Base-by-base conservation (phyloP, 441 rosid genomes). In the Raphanus hybrid region DNA sequence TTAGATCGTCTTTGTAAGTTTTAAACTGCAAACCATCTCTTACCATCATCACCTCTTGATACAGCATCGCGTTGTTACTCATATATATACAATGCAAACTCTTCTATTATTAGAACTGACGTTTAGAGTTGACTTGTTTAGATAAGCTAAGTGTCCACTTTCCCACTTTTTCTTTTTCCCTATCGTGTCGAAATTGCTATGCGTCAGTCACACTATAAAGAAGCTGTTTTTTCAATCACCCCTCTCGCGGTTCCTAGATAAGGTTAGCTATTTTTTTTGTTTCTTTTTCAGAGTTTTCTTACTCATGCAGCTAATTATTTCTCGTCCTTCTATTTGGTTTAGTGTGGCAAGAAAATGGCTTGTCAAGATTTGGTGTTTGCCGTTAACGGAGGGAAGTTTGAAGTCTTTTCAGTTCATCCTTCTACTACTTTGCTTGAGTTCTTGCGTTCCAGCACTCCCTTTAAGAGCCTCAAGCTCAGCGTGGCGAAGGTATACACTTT, bases 371-470 rank as follows among this genome's bases (percentile, higher is more conserved):
- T 92, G 58, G 88, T 88, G 48, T 89, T 92, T 76, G 93, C 89
- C 2, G 80, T 92, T 29, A 92, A 92, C 66, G 96, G 94, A 65
- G 76, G 77, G 76, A 85, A 84, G 68, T 89, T 84, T 72, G 87
- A 91, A 78, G 66, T 90, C 20, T 65, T 82, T 3, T 58, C 32
- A 0, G 64, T 85, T 6, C 84, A 87, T 70, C 90, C 94, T 71
- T 90, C 90, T 0, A 86, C 88, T 32, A 92, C 96, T 67, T 79
- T 90, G 83, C 92, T 90, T 20, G 87, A 92, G 50, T 90, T 89
- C 84, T 74, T 92, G 83, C 92, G 97, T 8, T 75, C 70, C 48
- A 82, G 61, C 3, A 87, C 96, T 74, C 81, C 74, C 29, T 89
- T 87, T 80, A 92, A 84, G 87, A 83, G 96, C 67, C 85, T 77